These are phyloP conservation scores for Tolypocladium ophioglossoides DNA, from an alignment of 2,329 filamentous ascomycete species.

Conservation along the genomic window DNA sequence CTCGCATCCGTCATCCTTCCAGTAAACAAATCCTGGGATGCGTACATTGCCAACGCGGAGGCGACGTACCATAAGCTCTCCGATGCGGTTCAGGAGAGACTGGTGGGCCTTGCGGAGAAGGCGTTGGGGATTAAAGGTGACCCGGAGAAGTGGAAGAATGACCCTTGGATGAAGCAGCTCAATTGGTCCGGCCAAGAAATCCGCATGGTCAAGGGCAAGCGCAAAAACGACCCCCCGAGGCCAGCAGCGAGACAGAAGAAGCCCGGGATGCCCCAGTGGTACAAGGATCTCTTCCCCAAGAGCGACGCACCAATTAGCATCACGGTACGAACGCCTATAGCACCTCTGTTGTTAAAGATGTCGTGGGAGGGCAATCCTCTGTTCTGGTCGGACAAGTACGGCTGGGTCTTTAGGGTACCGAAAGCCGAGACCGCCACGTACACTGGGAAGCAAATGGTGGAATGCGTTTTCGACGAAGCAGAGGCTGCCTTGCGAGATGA, in stretches of 20 bases:
- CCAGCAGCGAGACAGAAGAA: constrained; percentile 80
- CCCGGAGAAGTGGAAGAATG: constrained; percentile 57
- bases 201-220: constrained; percentile 84
- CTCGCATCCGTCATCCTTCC: constrained; percentile 90
- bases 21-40: constrained; percentile 77
- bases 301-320: constrained; percentile 60
- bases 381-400: constrained; percentile 85
- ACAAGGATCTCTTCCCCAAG: constrained; percentile 76
- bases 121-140: constrained; percentile 66
- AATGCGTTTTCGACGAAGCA: constrained; percentile 72
- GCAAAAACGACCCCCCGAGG: constrained; percentile 68
- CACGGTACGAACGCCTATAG: constrained; percentile 77
- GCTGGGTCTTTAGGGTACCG: constrained; percentile 83
- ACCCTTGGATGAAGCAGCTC: constrained; percentile 87
- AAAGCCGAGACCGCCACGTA: constrained; percentile 52
- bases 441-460: constrained; percentile 56
- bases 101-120: constrained; percentile 63
- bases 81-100: constrained; percentile 64
- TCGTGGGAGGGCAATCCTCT: constrained; percentile 85
- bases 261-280: constrained; percentile 92
- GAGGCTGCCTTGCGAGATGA: constrained; percentile 57
- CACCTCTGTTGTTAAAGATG: constrained; percentile 72
- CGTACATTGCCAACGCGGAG: constrained; percentile 76
- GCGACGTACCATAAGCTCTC: constrained; percentile 70
- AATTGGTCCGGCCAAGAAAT: constrained; percentile 94